These are phyloP conservation scores for Pilobolus umbonatus DNA, from an alignment of 192 early-diverging fungal genomes.

Conservation along the genomic window DNA sequence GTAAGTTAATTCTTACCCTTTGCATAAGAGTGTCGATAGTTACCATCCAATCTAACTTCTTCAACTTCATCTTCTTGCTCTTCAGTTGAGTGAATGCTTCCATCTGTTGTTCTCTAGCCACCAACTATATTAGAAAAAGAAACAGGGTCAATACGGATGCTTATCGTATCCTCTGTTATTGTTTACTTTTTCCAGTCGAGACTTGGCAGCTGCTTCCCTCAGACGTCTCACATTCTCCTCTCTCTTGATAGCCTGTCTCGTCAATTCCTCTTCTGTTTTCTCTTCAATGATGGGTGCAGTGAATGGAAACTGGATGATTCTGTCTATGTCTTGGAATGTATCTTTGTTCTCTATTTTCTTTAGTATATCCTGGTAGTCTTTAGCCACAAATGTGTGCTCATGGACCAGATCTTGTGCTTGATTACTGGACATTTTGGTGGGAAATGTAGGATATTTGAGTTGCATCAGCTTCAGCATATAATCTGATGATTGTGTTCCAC, in stretches of 20 bases:
- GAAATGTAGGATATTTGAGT: slow-evolving; percentile 87
- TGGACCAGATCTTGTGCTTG: slow-evolving; percentile 75
- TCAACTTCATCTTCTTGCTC: slow-evolving; percentile 28
- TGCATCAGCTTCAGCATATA: slow-evolving; percentile 85
- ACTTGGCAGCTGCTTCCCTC: slow-evolving; percentile 76
- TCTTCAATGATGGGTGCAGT: slow-evolving; percentile 62
- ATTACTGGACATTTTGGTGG: slow-evolving; percentile 68
- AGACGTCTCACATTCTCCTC: slow-evolving; percentile 69
- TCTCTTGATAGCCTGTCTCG: slow-evolving; percentile 57
- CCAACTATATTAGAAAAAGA: slow-evolving; percentile 34
- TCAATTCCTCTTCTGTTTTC: slow-evolving; percentile 77
- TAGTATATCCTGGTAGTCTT: slow-evolving; percentile 72
- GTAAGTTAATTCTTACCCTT: background rate
- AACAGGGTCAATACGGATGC: background rate
- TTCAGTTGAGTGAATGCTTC: slow-evolving; percentile 54
- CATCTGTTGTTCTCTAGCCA: slow-evolving; percentile 63
- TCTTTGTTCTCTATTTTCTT: slow-evolving; percentile 54
- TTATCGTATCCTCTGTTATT: background rate
- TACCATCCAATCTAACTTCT: slow-evolving; percentile 51
- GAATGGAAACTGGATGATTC: slow-evolving; percentile 79
- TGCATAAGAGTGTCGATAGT: background rate
- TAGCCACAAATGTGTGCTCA: slow-evolving; percentile 63
- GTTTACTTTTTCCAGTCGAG: slow-evolving; percentile 74
- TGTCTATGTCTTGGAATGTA: slow-evolving; percentile 59
- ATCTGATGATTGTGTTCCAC: slow-evolving; percentile 70